Base-by-base conservation (phyloP, 2,329 filamentous ascomycete genomes). In the Didymella arachidicola region DNA sequence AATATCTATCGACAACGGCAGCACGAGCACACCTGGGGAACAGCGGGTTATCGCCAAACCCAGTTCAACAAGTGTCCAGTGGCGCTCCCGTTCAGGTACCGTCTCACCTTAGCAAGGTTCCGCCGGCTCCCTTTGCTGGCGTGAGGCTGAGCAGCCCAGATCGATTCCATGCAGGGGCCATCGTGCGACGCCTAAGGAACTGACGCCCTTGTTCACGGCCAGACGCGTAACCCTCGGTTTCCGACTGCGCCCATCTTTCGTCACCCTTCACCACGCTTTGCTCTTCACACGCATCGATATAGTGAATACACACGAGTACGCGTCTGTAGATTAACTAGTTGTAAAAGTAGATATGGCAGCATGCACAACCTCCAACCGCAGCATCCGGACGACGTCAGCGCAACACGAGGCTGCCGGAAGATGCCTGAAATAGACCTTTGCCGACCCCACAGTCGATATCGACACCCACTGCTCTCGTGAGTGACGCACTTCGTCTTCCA, bases 371-470 rank as follows among this genome's bases (percentile, higher is more conserved):
- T 42, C 56, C 51, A 59, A 59, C 43, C 50, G 56, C 45, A 42
- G 32, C 56, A 42, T 12, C 34, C 56, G 41, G 50, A 50, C 50
- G 26, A 54, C 56, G 45, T 59, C 45, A 54, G 56, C 50, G 50
- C 45, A 59, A 54, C 39, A 59, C 56, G 56, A 59, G 45, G 39
- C 45, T 59, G 41, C 25, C 56, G 27, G 51, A 48, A 50, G 45
- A 59, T 46, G 56, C 56, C 56, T 36, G 50, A 59, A 59, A 59
- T 59, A 59, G 50, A 54, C 51, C 56, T 51, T 59, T 52, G 56
- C 46, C 56, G 34, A 54, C 50, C 49, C 49, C 56, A 51, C 56
- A 59, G 56, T 54, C 27, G 34, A 54, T 59, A 19, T 41, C 41
- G 29, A 50, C 26, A 34, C 46, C 56, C 44, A 59, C 56, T 54